Evolutionary conservation across 2,329 filamentous ascomycete genomes (phyloP), one percentile per base, ranked within the genome.

Genomic region (Aspergillus floridensis): DNA sequence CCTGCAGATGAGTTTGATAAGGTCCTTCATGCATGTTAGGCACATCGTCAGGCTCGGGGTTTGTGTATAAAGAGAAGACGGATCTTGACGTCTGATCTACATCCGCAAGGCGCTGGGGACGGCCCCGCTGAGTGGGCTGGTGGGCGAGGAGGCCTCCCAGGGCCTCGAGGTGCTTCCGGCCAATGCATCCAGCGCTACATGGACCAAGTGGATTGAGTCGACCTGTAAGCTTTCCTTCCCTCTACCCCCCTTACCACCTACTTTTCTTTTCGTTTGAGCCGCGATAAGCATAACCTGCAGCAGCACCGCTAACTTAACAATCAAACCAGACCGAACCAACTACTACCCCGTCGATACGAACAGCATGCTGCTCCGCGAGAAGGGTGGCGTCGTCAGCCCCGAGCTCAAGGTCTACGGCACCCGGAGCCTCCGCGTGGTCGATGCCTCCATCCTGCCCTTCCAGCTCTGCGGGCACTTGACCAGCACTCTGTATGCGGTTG

Each of bases 401-500:
- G 44, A 55, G 22, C 41, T 59, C 2, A 35, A 16, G 10, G 59
- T 61, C 5, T 61, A 59, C 14, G 59, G 56, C 4, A 61, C 59
- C 10, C 51, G 32, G 48, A 61, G 61, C 48, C 64, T 75, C 5
- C 65, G 72, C 3, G 72, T 76, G 1, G 60, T 73, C 4, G 73
- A 75, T 60, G 73, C 73, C 26, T 75, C 71, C 51, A 62, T 72
- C 26, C 56, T 71, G 21, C 71, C 72, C 1, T 67, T 70, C 48
- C 68, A 73, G 52, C 41, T 72, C 12, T 69, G 66, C 59, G 71
- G 71, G 2, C 71, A 74, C 53, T 58, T 73, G 55, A 62, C 63
- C 22, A 70, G 66, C 50, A 72, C 69, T 1, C 57, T 74, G 21
- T 74, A 74, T 57, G 70, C 68, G 0, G 62, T 74, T 21, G 70